A percentile compares a stretch with the other conserved stretches of the same genome.
These are phyloP conservation scores for Grosmannia penicillata DNA, from an alignment of 2,329 filamentous ascomycete species.

Conservation along the genomic window DNA sequence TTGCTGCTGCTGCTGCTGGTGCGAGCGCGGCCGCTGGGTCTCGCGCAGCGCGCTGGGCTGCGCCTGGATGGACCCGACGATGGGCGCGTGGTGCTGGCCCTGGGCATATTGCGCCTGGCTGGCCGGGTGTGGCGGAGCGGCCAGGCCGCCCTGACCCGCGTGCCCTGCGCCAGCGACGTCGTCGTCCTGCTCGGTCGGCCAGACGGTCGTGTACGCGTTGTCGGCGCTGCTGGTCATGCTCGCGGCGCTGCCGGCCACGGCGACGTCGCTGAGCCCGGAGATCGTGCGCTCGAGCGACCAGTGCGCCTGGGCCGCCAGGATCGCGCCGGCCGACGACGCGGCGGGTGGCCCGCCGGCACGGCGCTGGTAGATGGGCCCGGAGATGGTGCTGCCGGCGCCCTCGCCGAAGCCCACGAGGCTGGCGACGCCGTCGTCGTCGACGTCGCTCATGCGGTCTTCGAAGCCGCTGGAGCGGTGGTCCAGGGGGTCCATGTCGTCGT, in stretches of 20 bases:
- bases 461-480: constrained; percentile 33
- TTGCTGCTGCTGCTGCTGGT: constrained; percentile 16
- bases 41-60: constrained; percentile 23
- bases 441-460: constrained; percentile 70
- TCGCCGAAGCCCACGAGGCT: constrained; percentile 88
- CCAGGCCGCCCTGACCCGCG: no score
- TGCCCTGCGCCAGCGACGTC: no score
- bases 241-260: constrained; percentile 9
- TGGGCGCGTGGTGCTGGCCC: constrained; percentile 20
- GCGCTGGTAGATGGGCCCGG: constrained; percentile 56
- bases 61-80: constrained; percentile 12
- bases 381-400: constrained; percentile 73
- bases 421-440: constrained; percentile 49
- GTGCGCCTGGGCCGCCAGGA: constrained; percentile 2
- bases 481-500: constrained; percentile 37
- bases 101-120: no score
- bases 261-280: constrained; percentile 35
- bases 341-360: no score
- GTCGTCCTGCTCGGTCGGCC: no score
- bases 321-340: constrained; percentile 15
- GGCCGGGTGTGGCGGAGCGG: no score
- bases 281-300: constrained; percentile 35
- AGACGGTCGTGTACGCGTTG: constrained; percentile 1
- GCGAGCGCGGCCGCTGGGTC: constrained; percentile 16
- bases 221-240: background rate